Percentiles rank a stretch among this genome's conserved stretches.
Conservation (phyloP, 495 filamentous ascomycete species). For the Penicillium paradoxum region DNA sequence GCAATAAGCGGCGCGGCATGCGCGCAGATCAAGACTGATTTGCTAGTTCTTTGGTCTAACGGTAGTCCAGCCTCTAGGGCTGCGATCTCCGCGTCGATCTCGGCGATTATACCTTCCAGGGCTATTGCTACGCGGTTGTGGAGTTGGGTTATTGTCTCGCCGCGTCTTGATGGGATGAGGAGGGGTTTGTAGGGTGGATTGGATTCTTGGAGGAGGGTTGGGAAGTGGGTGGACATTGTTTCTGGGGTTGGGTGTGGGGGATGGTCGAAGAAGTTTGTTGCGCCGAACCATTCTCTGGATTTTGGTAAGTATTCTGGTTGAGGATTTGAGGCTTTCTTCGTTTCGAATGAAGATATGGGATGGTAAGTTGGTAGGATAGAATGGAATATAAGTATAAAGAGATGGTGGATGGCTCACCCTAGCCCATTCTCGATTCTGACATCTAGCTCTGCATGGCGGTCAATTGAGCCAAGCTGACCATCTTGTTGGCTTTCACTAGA, state of each 20-base stretch:
- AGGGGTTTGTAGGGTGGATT: slow-evolving; percentile 46
- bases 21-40: slow-evolving; percentile 74
- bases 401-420: slow-evolving; percentile 42
- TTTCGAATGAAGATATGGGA: not conserved
- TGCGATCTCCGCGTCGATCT: slow-evolving; percentile 57
- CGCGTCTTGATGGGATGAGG: slow-evolving; percentile 60
- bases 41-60: slow-evolving; percentile 30
- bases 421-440: slow-evolving; percentile 72
- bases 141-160: slow-evolving; percentile 72
- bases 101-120: slow-evolving; percentile 62
- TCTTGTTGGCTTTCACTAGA: not conserved
- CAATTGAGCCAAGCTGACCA: slow-evolving; percentile 10
- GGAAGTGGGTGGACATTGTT: slow-evolving; percentile 61
- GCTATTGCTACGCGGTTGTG: slow-evolving; percentile 74
- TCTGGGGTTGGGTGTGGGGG: slow-evolving; percentile 63
- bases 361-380: not conserved
- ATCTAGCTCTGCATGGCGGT: slow-evolving; percentile 28
- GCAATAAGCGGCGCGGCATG: slow-evolving; percentile 88
- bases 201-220: slow-evolving; percentile 46
- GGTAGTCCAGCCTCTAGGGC: slow-evolving; percentile 23
- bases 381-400: not conserved
- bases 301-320: not conserved
- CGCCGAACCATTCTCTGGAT: slow-evolving; percentile 81
- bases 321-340: not conserved
- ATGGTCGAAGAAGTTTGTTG: slow-evolving; percentile 65